Conservation (phyloP, 371 early-diverging fungal genomes). For the Mortierella sp. region DNA sequence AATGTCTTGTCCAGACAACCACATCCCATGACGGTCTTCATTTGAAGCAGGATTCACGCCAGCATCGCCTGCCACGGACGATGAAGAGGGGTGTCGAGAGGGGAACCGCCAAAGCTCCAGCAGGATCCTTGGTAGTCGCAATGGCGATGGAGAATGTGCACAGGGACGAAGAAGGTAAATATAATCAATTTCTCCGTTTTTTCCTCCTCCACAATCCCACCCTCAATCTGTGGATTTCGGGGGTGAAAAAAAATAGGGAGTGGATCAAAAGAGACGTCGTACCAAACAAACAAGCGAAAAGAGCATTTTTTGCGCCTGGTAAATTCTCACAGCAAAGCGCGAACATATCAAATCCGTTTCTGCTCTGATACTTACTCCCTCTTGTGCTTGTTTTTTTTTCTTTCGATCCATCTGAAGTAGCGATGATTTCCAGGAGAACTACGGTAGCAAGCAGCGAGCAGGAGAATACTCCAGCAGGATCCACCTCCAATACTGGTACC, state of each 20-base stretch:
- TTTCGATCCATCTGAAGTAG: background rate
- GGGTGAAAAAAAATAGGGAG: no score
- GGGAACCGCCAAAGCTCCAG: no score
- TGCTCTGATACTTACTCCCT: background rate
- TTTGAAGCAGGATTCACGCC: background rate
- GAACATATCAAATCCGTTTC: background rate
- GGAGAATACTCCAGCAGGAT: background rate
- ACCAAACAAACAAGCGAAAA: background rate
- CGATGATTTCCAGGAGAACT: background rate
- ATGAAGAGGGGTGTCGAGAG: no score
- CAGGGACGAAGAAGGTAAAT: no score
- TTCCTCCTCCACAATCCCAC: no score
- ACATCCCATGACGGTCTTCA: background rate
- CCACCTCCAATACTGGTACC: background rate
- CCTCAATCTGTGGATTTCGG: no score
- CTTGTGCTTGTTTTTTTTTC: background rate
- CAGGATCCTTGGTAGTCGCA: no score
- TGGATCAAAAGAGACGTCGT: no score
- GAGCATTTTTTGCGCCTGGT: no score
- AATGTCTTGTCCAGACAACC: constrained; percentile 36
- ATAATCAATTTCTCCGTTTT: no score
- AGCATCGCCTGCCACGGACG: background rate
- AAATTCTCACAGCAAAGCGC: background rate
- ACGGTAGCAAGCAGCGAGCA: background rate
- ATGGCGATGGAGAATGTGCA: no score